phyloP scores from a whole-genome alignment of 768 basidiomycete species.

The Hygrocybe coccinea region DNA sequence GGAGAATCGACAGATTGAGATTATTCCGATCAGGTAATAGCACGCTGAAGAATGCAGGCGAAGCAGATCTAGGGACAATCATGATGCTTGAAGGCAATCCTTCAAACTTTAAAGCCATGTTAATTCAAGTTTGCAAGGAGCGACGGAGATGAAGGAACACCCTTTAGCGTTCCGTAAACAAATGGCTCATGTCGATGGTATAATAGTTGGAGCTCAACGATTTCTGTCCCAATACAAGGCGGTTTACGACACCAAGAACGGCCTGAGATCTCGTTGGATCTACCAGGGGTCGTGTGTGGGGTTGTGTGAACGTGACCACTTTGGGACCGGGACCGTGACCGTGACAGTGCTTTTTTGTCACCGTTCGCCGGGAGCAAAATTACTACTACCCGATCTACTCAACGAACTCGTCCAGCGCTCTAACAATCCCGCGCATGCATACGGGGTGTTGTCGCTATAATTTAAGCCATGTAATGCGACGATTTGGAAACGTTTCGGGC shows the following conservation, averaged over 20 bases:
- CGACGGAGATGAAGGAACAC: background rate
- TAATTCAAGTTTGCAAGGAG: no score
- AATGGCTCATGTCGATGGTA: no score
- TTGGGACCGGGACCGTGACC: no score
- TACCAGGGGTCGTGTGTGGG: background rate
- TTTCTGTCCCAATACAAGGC: no score
- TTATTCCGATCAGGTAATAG: background rate
- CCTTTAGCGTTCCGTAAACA: background rate
- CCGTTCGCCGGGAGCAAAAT: no score
- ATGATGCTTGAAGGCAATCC: background rate
- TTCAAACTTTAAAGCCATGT: constrained; percentile 1
- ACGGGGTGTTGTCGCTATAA: constrained; percentile 29
- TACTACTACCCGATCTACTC: no score
- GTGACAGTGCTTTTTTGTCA: background rate
- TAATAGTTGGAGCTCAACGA: no score
- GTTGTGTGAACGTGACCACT: background rate
- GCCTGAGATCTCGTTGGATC: background rate
- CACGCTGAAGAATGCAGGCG: background rate
- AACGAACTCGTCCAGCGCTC: background rate
- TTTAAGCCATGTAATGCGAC: constrained; percentile 39
- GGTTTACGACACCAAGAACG: background rate
- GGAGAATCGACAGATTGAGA: background rate
- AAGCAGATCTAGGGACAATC: background rate
- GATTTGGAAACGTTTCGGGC: constrained; percentile 7
- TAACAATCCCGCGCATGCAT: constrained; percentile 39